Evolutionary conservation across 257 asterid species (phyloP).

Genomic region (Solanum megistacrolobum): DNA sequence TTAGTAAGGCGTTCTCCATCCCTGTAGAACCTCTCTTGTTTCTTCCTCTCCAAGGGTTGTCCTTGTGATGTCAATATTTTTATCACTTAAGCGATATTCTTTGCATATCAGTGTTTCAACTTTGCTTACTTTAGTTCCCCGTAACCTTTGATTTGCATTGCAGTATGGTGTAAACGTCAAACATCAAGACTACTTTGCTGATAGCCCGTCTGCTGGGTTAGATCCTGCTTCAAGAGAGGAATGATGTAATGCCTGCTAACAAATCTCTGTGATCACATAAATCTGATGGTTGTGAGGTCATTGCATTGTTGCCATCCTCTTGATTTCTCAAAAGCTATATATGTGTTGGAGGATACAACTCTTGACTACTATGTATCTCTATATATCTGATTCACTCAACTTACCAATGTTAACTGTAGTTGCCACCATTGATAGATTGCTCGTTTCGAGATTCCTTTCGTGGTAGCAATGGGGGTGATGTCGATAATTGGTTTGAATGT

Average conservation of each 20-base stretch:
- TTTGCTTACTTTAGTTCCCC: background rate
- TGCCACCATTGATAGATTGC: background rate
- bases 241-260: conserved; percentile 12
- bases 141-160: conserved; percentile 7
- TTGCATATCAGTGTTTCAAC: background rate
- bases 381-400: background rate
- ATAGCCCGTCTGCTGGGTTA: conserved; percentile 81
- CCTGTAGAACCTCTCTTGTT: background rate
- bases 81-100: background rate
- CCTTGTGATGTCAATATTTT: background rate
- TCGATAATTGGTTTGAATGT: background rate
- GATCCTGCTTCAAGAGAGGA: conserved; percentile 69
- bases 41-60: background rate
- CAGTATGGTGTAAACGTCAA: conserved; percentile 94
- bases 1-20: background rate
- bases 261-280: background rate
- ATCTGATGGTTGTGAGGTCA: background rate
- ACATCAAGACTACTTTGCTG: conserved; percentile 93
- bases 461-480: background rate
- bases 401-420: background rate
- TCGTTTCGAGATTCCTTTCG: background rate
- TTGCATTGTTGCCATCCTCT: background rate
- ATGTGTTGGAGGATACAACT: background rate
- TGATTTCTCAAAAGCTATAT: background rate
- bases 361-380: background rate